phyloP scores from a whole-genome alignment of 768 basidiomycete species.

The Hirschioporus abietinus region DNA sequence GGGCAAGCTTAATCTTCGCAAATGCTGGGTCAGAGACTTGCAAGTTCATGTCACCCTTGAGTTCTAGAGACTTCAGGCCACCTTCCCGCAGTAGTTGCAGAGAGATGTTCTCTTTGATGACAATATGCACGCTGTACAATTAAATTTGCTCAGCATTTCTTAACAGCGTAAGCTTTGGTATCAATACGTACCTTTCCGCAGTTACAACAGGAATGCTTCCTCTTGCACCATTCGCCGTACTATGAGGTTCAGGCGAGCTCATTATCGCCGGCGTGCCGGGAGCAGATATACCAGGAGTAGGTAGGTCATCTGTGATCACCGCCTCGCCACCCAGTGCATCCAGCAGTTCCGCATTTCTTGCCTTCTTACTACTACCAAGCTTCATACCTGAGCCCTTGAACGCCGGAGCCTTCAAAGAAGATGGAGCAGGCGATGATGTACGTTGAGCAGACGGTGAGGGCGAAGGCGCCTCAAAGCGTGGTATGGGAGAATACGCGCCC shows the following conservation, averaged over 20 bases:
- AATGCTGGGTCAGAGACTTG: constrained; percentile 73
- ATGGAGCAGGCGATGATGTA: constrained; percentile 40
- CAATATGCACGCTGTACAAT: constrained; percentile 69
- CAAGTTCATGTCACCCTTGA: constrained; percentile 94
- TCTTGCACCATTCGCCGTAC: constrained; percentile 40
- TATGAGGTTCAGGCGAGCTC: constrained; percentile 39
- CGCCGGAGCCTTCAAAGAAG: constrained; percentile 57
- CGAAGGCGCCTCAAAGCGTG: constrained; percentile 66
- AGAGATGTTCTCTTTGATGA: constrained; percentile 78
- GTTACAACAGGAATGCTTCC: constrained; percentile 72
- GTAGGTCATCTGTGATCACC: constrained; percentile 49
- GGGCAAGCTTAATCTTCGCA: constrained; percentile 63
- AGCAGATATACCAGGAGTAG: constrained; percentile 43
- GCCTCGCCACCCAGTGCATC: constrained; percentile 83
- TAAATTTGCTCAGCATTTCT: neutral
- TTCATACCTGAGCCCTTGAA: constrained; percentile 98
- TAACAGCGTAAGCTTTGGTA: constrained; percentile 2
- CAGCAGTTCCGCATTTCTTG: constrained; percentile 80
- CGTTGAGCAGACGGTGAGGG: constrained; percentile 38
- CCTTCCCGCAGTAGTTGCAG: constrained; percentile 85
- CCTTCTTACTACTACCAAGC: constrained; percentile 80
- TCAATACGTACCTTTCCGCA: constrained; percentile 56
- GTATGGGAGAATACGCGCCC: constrained; percentile 65
- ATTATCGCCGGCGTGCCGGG: constrained; percentile 45
- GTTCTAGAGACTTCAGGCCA: constrained; percentile 82